These are phyloP conservation scores for Gastroboletus turbinatus DNA, from an alignment of 1,284 basidiomycete genomes.

Conservation along the genomic window DNA sequence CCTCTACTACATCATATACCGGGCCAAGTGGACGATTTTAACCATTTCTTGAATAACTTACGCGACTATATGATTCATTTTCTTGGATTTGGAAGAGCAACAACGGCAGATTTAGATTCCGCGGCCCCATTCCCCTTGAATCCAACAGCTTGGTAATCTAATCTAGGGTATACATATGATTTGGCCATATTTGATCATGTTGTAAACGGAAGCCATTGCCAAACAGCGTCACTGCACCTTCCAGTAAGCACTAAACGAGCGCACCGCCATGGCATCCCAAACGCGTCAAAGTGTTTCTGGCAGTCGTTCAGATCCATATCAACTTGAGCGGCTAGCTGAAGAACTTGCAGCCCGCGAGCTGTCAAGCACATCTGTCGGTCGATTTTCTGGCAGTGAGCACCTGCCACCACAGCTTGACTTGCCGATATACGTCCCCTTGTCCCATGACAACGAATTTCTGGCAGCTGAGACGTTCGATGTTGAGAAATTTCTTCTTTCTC, in stretches of 20 bases:
- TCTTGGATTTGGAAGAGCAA: no score
- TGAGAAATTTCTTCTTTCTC: constrained; percentile 86
- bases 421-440: constrained; percentile 75
- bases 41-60: neutral
- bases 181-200: constrained; percentile 21
- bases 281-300: constrained; percentile 15
- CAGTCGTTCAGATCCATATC: constrained; percentile 49
- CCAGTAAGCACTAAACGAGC: neutral
- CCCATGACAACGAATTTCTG: constrained; percentile 76
- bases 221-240: constrained; percentile 13
- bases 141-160: no score
- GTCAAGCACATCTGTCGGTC: constrained; percentile 13
- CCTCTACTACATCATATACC: neutral
- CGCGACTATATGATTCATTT: no score
- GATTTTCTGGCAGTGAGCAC: constrained; percentile 10
- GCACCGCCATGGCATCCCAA: constrained; percentile 18
- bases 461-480: constrained; percentile 72
- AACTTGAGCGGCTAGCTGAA: constrained; percentile 70
- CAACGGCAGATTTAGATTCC: no score
- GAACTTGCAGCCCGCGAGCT: constrained; percentile 64
- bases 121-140: no score
- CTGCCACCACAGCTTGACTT: constrained; percentile 44
- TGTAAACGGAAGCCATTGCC: constrained; percentile 26
- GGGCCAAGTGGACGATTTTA: neutral
- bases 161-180: neutral